Percentiles rank a stretch among this genome's conserved stretches.
These are phyloP conservation scores for Cyberlindnera petersonii DNA, from an alignment of 805 yeast species.

Conservation along the genomic window DNA sequence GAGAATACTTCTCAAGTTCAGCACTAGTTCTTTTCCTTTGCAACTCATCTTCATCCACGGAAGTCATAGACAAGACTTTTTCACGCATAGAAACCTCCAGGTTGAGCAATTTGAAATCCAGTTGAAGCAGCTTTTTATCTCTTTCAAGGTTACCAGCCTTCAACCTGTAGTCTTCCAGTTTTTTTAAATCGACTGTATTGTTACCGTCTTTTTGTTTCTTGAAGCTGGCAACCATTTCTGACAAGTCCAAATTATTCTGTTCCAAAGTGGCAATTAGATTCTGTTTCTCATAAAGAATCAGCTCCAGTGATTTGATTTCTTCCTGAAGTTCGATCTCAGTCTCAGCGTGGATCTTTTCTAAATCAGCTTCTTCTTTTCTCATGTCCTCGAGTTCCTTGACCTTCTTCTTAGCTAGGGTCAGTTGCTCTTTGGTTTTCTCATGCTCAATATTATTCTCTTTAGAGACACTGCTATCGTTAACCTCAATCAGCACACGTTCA, in stretches of 20 bases:
- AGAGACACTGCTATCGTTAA: constrained; percentile 32
- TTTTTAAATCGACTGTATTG: constrained; percentile 3
- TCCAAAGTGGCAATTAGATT: constrained; percentile 10
- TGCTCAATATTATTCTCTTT: constrained; percentile 33
- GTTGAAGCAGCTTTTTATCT: constrained; percentile 5
- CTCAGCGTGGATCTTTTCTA: constrained; percentile 40
- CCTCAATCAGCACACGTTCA: constrained; percentile 25
- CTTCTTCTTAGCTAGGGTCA: constrained; percentile 33
- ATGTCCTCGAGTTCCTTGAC: constrained; percentile 47
- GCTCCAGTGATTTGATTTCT: constrained; percentile 32
- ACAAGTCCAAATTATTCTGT: constrained; percentile 19
- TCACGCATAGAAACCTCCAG: constrained; percentile 3
- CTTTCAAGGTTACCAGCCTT: neutral
- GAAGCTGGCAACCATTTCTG: constrained; percentile 4
- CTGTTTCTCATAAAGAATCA: constrained; percentile 18
- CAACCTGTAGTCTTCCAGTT: constrained; percentile 7
- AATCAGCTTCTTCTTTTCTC: constrained; percentile 44
- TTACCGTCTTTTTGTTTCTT: constrained; percentile 2
- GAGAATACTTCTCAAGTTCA: constrained; percentile 1
- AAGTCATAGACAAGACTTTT: neutral
- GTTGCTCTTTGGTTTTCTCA: constrained; percentile 32
- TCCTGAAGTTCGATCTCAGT: constrained; percentile 41
- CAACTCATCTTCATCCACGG: neutral
- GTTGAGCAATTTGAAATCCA: constrained; percentile 8
- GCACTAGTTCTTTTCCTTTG: neutral